Base-by-base conservation (phyloP, 352 stramenopile genomes). In the Pythium oligandrum region DNA sequence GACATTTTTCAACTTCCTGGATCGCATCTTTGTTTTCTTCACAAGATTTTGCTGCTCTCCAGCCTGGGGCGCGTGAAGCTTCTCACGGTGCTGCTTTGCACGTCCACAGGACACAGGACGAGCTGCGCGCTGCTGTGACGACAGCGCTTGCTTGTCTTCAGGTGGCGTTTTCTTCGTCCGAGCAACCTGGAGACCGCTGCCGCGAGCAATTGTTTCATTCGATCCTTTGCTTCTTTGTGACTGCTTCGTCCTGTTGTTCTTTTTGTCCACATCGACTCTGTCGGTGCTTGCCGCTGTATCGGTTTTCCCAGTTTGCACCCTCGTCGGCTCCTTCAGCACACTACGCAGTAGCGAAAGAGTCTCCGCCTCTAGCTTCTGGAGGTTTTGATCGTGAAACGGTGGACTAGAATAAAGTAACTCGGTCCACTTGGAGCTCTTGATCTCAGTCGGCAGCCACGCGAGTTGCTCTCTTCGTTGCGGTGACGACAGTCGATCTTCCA, bases 351-450 rank as follows among this genome's bases (percentile, higher is more conserved):
- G 32, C 17, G 47, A 48, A 38, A 59, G 55, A n/a, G 60, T 67
- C 47, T 67, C 60, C 31, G 34, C 46, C 42, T 67, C 60, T 1
- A 67, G 42, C 5, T 37, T 42, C 38, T 63, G 36, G 26, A 67
- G 36, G n/a, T 26, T 59, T 4, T 36, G 39, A 9, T 67, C 44
- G 17, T 63, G 39, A 39, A 67, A 67, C 8, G 10, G 9, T 3
- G 60, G 60, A 9, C 54, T 52, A 8, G 26, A 36, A n/a, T 62
- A 40, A 7, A 67, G 37, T 55, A 67, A 63, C 42, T 67, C 55
- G 17, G 54, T 63, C 60, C 60, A 63, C 26, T 67, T 67, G 17
- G 54, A 59, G 6, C 40, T 11, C 26, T 66, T 51, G 1, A 61
- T 54, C 0, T 33, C 33, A 26, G 11, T 6, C 4, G 55, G 54